Evolutionary conservation across 371 early-diverging fungal genomes (phyloP), one percentile per base, ranked within the genome.

Genomic region (Smittium culicis): DNA sequence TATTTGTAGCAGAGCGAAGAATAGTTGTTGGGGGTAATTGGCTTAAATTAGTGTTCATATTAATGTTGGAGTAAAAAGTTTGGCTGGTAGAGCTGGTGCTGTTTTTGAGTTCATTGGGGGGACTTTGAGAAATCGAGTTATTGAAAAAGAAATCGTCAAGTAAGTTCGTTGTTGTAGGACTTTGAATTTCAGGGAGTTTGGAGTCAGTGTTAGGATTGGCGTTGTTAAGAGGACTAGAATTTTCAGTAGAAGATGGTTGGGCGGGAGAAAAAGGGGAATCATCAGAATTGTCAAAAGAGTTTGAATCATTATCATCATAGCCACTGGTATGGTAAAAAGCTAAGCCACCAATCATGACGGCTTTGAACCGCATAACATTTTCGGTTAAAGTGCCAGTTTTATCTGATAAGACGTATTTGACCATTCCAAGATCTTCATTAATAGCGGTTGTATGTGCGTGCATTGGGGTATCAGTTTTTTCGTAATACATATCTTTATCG

Each of bases 311-410:
- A 11, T 45, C 45, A 45, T 45, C 45, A 57, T 11, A 3, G 16
- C 27, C 27, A 57, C 27, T 27, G 25, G 27, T 16, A 57, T 84
- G 81, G 65, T 75, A 67, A 75, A 85, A 88, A 1, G 83, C 82
- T 54, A 83, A 79, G 0, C 91, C 90, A 1, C 79, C 88, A 27
- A 89, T 85, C 63, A 84, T 81, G 61, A 83, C 79, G 69, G 89
- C 90, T 67, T 85, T 84, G 69, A 93, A 89, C 68, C 85, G 80
- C 98, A 96, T 97, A 27, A 90, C 80, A 79, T 97, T 97, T 71
- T 91, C 88, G 0, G 98, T 97, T 31, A 97, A 77, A 3, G 98
- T 97, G 17, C 98, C 98, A 11, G 98, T 99, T 80, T 99, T 99
- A 78, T 99, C 99, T 54, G 92, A 89, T 66, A 99, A 90, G 57